A percentile compares a stretch with the other conserved stretches of the same genome.
Evolutionary conservation across 2,329 filamentous ascomycete genomes (phyloP).

Genomic region (Fusarium setosum): DNA sequence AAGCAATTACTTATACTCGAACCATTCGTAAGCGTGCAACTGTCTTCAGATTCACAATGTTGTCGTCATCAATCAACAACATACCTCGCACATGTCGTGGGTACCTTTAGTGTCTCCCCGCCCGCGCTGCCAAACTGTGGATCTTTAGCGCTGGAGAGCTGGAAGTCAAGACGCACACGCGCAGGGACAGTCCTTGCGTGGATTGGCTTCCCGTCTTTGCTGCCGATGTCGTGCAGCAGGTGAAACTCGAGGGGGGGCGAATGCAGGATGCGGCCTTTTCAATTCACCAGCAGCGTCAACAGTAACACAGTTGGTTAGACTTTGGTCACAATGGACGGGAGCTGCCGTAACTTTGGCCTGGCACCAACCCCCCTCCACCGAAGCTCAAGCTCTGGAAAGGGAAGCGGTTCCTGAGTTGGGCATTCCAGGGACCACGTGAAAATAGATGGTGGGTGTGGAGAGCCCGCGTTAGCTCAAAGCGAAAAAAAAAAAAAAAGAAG

Average conservation of each 20-base stretch:
- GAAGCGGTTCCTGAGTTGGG: background rate
- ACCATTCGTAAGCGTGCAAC: too few relatives aligned
- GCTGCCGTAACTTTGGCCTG: slow-evolving; percentile 16
- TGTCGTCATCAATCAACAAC: too few relatives aligned
- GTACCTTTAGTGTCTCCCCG: background rate
- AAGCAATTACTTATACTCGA: too few relatives aligned
- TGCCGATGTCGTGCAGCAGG: slow-evolving; percentile 4
- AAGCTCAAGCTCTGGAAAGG: background rate
- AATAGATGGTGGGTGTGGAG: background rate
- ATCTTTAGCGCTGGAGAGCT: too few relatives aligned
- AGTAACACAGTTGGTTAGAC: background rate
- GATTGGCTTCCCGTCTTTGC: background rate
- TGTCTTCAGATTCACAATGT: too few relatives aligned
- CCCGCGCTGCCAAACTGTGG: background rate
- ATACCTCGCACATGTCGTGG: too few relatives aligned
- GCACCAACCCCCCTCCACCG: slow-evolving; percentile 7
- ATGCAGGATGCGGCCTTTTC: background rate
- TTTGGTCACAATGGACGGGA: background rate
- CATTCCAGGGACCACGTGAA: slow-evolving; percentile 16
- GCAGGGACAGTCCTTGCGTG: slow-evolving; percentile 24
- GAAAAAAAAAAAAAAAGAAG: slow-evolving; percentile 19
- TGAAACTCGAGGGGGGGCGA: background rate
- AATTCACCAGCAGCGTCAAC: background rate
- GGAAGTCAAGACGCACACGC: too few relatives aligned
- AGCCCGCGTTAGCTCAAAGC: slow-evolving; percentile 22